phyloP scores from a whole-genome alignment of 148 eudicot genomes.

The Rhododendron kiyosumense region DNA sequence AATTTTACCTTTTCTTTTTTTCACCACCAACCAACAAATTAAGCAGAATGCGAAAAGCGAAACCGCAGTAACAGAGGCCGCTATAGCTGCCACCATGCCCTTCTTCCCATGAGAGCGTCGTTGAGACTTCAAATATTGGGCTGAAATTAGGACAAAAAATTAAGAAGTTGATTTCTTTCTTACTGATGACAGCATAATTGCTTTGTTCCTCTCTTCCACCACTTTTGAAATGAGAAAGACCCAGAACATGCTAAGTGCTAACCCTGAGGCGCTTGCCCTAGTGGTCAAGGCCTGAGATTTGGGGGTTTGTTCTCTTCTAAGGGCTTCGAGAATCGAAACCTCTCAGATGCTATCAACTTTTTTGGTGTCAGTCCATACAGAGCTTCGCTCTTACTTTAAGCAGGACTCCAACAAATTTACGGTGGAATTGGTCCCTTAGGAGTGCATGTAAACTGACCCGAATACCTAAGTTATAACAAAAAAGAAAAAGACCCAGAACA shows the following conservation, averaged over 20 bases:
- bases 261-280: neutral
- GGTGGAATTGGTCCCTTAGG: no score
- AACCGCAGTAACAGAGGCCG: slow-evolving; percentile 11
- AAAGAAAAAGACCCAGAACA: neutral
- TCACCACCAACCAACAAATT: slow-evolving; percentile 16
- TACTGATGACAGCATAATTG: neutral
- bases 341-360: neutral
- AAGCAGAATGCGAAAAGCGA: slow-evolving; percentile 11
- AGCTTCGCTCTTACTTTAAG: no score
- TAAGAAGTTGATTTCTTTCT: neutral
- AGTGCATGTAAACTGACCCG: no score
- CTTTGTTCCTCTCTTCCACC: neutral
- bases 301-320: no score
- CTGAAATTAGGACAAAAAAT: neutral
- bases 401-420: no score
- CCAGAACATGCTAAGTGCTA: neutral
- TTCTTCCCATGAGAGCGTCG: neutral
- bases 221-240: neutral
- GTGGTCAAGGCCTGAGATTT: neutral
- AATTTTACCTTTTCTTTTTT: slow-evolving; percentile 31
- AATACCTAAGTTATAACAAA: no score
- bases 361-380: no score
- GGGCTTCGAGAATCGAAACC: no score
- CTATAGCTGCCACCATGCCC: slow-evolving; percentile 10
- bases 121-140: neutral